phyloP scores from a whole-genome alignment of 306 rosid species.

The Mimosa pudica region DNA sequence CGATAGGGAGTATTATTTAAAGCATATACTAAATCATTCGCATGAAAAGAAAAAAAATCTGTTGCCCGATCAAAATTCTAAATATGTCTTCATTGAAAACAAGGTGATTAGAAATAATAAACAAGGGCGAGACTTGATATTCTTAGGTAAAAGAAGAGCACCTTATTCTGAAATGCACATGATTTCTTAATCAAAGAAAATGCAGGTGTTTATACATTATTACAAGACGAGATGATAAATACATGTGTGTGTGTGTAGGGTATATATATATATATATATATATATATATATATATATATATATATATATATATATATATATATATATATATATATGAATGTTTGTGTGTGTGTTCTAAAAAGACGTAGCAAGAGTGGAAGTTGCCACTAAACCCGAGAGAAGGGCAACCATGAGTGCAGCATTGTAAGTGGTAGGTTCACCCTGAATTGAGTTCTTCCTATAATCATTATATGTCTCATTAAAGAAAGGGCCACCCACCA shows the following conservation, averaged over 20 bases:
- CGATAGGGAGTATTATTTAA: no score
- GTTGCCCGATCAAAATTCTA: no score
- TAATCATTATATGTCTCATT: constrained; percentile 64
- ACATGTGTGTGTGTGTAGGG: no score
- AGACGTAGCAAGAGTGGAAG: constrained; percentile 43
- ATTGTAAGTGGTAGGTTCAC: constrained; percentile 63
- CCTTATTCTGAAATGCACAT: no score
- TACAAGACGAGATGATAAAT: not conserved
- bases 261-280: not conserved
- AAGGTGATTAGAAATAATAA: no score
- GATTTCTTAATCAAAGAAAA: not conserved
- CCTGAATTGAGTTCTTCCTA: constrained; percentile 62
- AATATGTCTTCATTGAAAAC: no score
- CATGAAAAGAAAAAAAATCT: no score
- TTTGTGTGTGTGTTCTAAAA: constrained; percentile 29
- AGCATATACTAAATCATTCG: no score
- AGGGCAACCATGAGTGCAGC: constrained; percentile 69
- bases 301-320: not conserved
- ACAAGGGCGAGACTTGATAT: no score
- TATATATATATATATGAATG: not conserved
- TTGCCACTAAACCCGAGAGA: constrained; percentile 60
- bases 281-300: not conserved
- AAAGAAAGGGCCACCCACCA: constrained; percentile 69
- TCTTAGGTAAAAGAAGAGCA: not conserved
- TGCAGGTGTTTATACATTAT: not conserved